A percentile compares a stretch with the other conserved stretches of the same genome.
Evolutionary conservation across 257 asterid species (phyloP).

Genomic region (Solanum medicagineum): DNA sequence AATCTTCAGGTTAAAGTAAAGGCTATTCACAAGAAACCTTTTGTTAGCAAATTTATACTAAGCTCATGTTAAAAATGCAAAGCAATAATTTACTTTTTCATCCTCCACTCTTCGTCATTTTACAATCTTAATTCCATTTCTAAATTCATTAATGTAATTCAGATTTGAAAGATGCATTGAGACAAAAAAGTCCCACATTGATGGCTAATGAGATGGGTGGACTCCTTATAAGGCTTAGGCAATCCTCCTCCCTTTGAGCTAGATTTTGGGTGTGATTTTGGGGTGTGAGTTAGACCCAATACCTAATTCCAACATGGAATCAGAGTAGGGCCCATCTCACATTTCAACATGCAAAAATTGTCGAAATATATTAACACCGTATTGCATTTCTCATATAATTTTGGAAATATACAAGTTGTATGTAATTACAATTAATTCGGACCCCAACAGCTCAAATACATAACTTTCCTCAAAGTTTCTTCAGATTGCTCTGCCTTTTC

Average conservation of each 20-base stretch:
- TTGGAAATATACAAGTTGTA: not conserved
- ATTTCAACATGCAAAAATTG: not conserved
- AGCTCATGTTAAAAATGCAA: not conserved
- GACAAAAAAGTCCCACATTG: no score
- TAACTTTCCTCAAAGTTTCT: slow-evolving; percentile 16
- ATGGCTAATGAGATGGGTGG: no score
- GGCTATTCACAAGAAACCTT: not conserved
- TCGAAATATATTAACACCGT: not conserved
- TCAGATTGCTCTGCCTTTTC: slow-evolving; percentile 1
- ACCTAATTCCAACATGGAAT: no score
- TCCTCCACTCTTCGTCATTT: not conserved
- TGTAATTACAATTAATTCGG: not conserved
- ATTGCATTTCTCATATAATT: not conserved
- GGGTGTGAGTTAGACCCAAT: no score
- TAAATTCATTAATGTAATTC: not conserved
- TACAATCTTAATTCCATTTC: not conserved
- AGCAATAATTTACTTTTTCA: not conserved
- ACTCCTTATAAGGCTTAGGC: no score
- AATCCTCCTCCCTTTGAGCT: no score
- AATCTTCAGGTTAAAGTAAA: not conserved
- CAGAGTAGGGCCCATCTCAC: no score
- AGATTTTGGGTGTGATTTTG: no score
- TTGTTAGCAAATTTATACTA: not conserved
- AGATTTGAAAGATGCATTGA: not conserved
- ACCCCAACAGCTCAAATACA: slow-evolving; percentile 28